Conservation (phyloP, 805 yeast species). For the Pichia deserticola region DNA sequence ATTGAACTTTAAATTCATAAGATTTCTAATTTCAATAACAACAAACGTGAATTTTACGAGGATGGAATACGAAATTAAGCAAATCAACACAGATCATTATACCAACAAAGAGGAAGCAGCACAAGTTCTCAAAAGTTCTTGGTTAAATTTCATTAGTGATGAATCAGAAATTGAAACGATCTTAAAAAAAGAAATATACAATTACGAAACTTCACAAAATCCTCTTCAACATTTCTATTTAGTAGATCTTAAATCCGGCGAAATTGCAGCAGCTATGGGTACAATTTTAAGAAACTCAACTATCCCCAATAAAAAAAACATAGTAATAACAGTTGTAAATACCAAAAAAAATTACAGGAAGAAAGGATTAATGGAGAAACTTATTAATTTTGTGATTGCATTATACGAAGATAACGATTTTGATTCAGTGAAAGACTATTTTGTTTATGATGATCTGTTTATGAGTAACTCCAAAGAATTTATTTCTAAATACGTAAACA, state of each 20-base stretch:
- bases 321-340: neutral
- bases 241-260: neutral
- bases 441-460: neutral
- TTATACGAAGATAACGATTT: neutral
- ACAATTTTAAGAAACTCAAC: neutral
- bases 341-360: constrained; percentile 2
- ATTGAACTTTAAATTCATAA: too few relatives aligned
- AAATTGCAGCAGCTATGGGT: neutral
- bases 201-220: neutral
- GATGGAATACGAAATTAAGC: too few relatives aligned
- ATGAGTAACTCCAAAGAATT: neutral
- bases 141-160: neutral
- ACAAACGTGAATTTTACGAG: too few relatives aligned
- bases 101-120: too few relatives aligned
- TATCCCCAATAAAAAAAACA: neutral
- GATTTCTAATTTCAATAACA: too few relatives aligned
- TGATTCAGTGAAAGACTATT: neutral
- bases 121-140: too few relatives aligned
- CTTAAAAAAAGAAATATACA: neutral
- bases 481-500: neutral
- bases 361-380: constrained; percentile 1
- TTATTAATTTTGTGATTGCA: neutral
- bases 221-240: constrained; percentile 1
- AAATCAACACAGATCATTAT: too few relatives aligned
- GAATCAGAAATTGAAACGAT: neutral